phyloP scores from a whole-genome alignment of 1,284 basidiomycete species.

The Ustilago hordei region DNA sequence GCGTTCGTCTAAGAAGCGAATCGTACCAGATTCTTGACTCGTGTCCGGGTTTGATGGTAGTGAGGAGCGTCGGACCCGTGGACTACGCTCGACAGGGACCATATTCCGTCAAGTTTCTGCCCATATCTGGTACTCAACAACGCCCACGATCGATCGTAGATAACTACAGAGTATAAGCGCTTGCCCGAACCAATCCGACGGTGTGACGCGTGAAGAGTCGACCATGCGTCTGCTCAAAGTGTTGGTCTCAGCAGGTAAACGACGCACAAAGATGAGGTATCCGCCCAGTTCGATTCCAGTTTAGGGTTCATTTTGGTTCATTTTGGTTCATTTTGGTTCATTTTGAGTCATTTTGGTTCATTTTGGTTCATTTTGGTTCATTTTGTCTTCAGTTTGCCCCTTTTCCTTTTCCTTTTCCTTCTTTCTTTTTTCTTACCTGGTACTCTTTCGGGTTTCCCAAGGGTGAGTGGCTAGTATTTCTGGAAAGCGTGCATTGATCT shows the following conservation, averaged over 20 bases:
- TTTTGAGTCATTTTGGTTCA: not conserved
- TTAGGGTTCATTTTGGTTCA: not conserved
- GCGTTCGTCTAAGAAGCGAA: too few species aligned
- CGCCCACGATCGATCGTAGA: not conserved
- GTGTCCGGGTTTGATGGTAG: too few species aligned
- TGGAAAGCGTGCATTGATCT: not conserved
- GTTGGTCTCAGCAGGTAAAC: slow-evolving; percentile 20
- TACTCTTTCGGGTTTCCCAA: not conserved
- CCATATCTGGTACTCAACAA: not conserved
- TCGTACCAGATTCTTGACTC: too few species aligned
- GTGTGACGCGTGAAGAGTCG: not conserved
- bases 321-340: not conserved
- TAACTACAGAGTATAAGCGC: not conserved
- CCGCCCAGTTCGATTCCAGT: too few species aligned
- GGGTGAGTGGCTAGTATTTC: not conserved
- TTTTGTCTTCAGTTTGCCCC: not conserved
- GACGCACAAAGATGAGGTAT: not conserved
- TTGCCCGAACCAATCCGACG: not conserved
- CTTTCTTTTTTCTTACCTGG: too few species aligned
- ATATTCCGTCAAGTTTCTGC: too few species aligned
- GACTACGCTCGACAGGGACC: too few species aligned
- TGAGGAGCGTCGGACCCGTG: too few species aligned
- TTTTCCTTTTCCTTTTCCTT: too few species aligned
- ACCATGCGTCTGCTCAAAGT: slow-evolving; percentile 3
- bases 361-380: not conserved